Evolutionary conservation across 2,329 filamentous ascomycete species (phyloP).

Genomic region (Pyricularia sp.): DNA sequence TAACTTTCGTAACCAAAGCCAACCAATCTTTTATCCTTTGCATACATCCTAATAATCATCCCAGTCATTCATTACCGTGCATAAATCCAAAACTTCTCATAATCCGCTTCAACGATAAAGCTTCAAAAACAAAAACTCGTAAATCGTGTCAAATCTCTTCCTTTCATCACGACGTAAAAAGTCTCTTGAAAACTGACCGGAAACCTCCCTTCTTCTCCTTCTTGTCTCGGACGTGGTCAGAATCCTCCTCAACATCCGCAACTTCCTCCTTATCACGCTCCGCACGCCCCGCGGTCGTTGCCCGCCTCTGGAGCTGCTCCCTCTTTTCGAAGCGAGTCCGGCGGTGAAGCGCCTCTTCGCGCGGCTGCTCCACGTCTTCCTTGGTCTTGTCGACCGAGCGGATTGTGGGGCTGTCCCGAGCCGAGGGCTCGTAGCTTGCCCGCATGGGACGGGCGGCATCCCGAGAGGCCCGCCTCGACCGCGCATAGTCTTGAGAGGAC

Average conservation of each 20-base stretch:
- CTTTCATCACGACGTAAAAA: constrained; percentile 6
- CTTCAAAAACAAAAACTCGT: not conserved
- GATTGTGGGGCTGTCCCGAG: not conserved
- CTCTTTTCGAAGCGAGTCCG: constrained; percentile 12
- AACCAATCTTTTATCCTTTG: not conserved
- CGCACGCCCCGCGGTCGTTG: not conserved
- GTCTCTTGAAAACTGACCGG: constrained; percentile 11
- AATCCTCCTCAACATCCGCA: not conserved
- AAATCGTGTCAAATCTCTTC: not conserved
- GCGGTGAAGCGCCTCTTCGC: constrained; percentile 12
- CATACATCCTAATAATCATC: not conserved
- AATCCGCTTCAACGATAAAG: not conserved
- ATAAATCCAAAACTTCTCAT: not conserved
- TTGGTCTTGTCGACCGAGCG: not conserved
- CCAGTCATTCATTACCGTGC: not conserved
- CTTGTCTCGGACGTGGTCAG: constrained; percentile 5
- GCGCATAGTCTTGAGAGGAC: not conserved
- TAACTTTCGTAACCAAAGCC: not conserved
- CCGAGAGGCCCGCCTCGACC: not conserved
- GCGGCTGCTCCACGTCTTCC: constrained; percentile 3
- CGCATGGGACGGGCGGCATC: not conserved
- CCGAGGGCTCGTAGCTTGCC: not conserved
- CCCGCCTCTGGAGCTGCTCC: constrained; percentile 3
- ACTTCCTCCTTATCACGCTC: constrained; percentile 1
- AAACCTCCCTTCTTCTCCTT: constrained; percentile 7